Conservation (phyloP, 179 eudicot genomes). For the Vitellaria paradoxa region DNA sequence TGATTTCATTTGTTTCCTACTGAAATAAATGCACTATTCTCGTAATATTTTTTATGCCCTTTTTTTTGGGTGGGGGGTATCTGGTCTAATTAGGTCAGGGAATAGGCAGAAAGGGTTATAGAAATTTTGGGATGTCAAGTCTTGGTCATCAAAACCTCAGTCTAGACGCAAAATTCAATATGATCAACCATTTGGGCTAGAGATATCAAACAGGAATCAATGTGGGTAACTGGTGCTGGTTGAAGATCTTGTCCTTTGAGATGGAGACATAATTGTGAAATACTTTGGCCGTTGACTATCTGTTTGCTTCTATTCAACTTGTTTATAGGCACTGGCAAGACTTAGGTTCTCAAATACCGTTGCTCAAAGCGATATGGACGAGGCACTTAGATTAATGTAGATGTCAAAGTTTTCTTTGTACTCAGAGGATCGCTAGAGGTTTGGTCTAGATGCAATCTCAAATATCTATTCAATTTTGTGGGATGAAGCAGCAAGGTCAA, state of each 20-base stretch:
- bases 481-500: conserved; percentile 91
- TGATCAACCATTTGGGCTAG: background rate
- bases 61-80: background rate
- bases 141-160: background rate
- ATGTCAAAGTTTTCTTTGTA: conserved; percentile 99
- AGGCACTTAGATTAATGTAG: conserved; percentile 90
- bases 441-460: conserved; percentile 95
- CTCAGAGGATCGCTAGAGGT: conserved; percentile 89
- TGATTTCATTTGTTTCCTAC: background rate
- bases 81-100: background rate
- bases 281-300: too few relatives aligned
- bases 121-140: background rate
- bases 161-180: background rate
- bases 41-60: background rate
- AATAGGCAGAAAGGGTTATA: too few relatives aligned
- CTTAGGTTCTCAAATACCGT: conserved; percentile 81
- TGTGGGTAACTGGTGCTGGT: background rate
- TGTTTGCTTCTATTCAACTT: background rate
- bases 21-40: background rate
- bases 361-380: conserved; percentile 96
- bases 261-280: background rate
- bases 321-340: conserved; percentile 88
- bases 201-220: background rate
- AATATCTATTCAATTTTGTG: conserved; percentile 91
- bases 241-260: background rate